Evolutionary conservation across 306 rosid genomes (phyloP), one percentile per base, ranked within the genome.

Genomic region (Cucurbita moschata): DNA sequence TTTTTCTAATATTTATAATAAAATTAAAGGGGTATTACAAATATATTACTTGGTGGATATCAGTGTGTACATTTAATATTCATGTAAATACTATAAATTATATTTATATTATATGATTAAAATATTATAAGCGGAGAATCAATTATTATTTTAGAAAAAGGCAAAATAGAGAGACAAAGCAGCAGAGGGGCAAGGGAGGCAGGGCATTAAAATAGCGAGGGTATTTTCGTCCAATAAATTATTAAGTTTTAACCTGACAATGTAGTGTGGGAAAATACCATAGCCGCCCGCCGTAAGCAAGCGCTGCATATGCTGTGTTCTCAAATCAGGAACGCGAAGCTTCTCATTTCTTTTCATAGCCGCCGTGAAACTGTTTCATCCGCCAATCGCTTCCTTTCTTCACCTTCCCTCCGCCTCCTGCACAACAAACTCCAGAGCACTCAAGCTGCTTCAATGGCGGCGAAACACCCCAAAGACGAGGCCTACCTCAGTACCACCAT

Each of bases 391-490:
- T 30, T 49, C 14, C 71, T 62, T 1, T 6, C 68, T 15, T 47
- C 23, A 54, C 30, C 54, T 47, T 43, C 23, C 18, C 70, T 72
- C 67, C 85, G 75, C 44, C 30, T 30, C 38, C 76, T 78, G 9
- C 81, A 58, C 77, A n/a, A 12, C 71, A 61, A 4, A 74, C 82
- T 16, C 71, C 79, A 0, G 61, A 1, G 50, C 56, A 51, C 68
- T 35, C 66, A 30, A 7, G 5, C 67, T 61, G 74, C 50, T 44
- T 23, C 74, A 67, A 74, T 76, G 76, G 81, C 85, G 87, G 88
- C 76, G 42, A 76, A 80, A 52, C 88, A 84, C 53, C 71, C 83
- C 5, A 94, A 94, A 54, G 98, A 94, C 83, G 88, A 86, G 4
- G 76, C 85, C 6, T 94, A 94, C 71, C 92, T 94, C 51, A 14